Evolutionary conservation across 306 rosid species (phyloP).

Genomic region (Vigna trinervia): DNA sequence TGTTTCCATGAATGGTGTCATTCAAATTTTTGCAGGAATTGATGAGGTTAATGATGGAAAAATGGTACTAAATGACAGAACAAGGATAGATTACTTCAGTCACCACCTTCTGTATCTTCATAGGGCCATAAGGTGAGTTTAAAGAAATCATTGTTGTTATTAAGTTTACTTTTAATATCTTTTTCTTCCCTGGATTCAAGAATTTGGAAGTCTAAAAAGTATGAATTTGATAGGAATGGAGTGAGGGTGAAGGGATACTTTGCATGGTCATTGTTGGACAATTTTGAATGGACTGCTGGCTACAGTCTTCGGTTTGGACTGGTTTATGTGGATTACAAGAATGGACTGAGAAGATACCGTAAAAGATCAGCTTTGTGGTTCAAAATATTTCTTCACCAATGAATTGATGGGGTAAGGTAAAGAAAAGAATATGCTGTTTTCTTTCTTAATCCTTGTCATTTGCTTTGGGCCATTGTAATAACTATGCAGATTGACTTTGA

Average conservation of each 20-base stretch:
- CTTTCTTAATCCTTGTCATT: constrained; percentile 4
- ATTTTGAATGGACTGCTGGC: constrained; percentile 65
- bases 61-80: constrained; percentile 50
- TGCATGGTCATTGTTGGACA: constrained; percentile 76
- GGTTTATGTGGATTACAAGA: constrained; percentile 64
- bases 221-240: constrained; percentile 55
- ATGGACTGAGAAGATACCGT: constrained; percentile 55
- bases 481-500: constrained; percentile 9
- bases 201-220: constrained; percentile 15
- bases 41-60: constrained; percentile 62
- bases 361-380: constrained; percentile 77
- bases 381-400: constrained; percentile 56
- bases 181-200: neutral
- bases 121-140: constrained; percentile 61
- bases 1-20: neutral
- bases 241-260: constrained; percentile 74
- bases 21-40: constrained; percentile 52
- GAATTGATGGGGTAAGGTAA: constrained; percentile 24
- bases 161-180: neutral
- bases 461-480: constrained; percentile 26
- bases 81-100: constrained; percentile 55
- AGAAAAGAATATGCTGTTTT: neutral
- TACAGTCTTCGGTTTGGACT: constrained; percentile 68
- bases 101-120: constrained; percentile 54
- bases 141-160: constrained; percentile 10